Evolutionary conservation across 2,329 filamentous ascomycete species (phyloP).

Genomic region (Scleromitrula shiraiana): DNA sequence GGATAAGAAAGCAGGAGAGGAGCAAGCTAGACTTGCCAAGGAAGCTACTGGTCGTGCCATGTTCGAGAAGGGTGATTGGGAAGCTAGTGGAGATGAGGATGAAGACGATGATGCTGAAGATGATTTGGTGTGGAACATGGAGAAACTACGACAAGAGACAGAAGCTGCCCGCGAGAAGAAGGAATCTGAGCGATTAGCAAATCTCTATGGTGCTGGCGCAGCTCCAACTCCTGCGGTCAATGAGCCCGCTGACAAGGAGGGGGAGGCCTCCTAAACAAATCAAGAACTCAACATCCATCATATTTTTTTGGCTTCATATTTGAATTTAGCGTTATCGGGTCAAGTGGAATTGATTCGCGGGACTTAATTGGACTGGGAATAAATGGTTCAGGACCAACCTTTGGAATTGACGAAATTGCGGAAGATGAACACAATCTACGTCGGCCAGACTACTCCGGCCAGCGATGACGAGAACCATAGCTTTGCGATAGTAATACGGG

Average conservation of each 20-base stretch:
- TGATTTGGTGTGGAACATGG: conserved; percentile 66
- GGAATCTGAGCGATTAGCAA: conserved; percentile 61
- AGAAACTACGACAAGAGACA: conserved; percentile 77
- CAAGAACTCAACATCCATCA: conserved; percentile 4
- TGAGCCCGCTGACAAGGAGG: conserved; percentile 12
- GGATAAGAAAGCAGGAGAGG: conserved; percentile 92
- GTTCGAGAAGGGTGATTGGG: conserved; percentile 96
- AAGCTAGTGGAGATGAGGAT: conserved; percentile 50
- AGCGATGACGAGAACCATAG: background rate
- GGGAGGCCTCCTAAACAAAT: conserved; percentile 17
- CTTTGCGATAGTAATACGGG: background rate
- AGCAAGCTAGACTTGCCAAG: conserved; percentile 82
- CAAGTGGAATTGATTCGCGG: conserved; percentile 3
- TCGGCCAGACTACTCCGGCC: background rate
- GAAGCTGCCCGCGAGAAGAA: conserved; percentile 65
- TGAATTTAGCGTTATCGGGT: conserved; percentile 22
- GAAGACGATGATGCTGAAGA: conserved; percentile 38
- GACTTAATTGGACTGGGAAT: background rate
- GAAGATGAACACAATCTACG: background rate
- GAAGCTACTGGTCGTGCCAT: conserved; percentile 91
- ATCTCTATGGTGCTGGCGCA: conserved; percentile 12
- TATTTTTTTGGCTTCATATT: conserved; percentile 4
- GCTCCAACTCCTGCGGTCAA: too few species aligned
- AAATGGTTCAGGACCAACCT: background rate
- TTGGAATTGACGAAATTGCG: background rate